phyloP scores from a whole-genome alignment of 176 grass and related monocot species.

The Secale cereale region DNA sequence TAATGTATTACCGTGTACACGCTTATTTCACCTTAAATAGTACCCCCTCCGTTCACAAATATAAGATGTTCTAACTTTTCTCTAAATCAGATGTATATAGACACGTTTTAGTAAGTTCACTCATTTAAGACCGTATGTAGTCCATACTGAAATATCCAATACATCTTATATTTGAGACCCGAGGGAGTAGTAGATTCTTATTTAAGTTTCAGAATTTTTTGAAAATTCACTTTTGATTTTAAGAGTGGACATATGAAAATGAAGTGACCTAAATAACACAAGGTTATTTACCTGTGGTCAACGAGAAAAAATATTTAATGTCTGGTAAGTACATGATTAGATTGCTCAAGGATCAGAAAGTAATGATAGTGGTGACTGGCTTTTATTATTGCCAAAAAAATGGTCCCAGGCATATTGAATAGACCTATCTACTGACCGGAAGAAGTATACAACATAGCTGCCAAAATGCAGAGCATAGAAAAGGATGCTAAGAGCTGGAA shows the following conservation, averaged over 20 bases:
- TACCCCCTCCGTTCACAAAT: no score
- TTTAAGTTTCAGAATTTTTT: no score
- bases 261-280: not conserved
- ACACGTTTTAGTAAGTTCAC: no score
- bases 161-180: no score
- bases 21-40: not conserved
- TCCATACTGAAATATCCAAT: no score
- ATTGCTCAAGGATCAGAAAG: slow-evolving; percentile 10
- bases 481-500: not conserved
- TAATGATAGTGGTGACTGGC: not conserved
- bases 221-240: not conserved
- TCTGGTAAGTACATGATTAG: not conserved
- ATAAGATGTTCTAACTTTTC: no score
- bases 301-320: not conserved
- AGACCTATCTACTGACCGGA: not conserved
- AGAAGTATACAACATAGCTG: not conserved
- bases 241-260: not conserved
- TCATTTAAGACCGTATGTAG: no score
- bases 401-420: slow-evolving; percentile 1
- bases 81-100: no score
- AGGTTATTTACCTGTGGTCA: not conserved
- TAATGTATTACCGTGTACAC: not conserved
- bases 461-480: not conserved
- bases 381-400: slow-evolving; percentile 4
- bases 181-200: not conserved